Evolutionary conservation across 306 rosid genomes (phyloP).

Genomic region (Arachis stenosperma): DNA sequence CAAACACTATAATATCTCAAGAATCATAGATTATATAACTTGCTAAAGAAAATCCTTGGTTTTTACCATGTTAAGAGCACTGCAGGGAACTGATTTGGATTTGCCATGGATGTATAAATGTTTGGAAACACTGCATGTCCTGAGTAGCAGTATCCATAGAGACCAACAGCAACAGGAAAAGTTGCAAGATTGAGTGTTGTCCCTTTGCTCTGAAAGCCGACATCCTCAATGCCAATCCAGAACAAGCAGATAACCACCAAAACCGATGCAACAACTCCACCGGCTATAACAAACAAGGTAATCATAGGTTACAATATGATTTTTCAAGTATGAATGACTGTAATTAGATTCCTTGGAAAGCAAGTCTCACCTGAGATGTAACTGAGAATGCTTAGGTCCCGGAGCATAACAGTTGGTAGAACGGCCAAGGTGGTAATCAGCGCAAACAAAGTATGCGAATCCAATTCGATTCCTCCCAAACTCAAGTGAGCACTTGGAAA

Average conservation of each 20-base stretch:
- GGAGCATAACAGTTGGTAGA: constrained; percentile 97
- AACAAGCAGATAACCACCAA: constrained; percentile 75
- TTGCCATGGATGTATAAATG: constrained; percentile 90
- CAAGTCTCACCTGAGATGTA: constrained; percentile 76
- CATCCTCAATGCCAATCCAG: constrained; percentile 80
- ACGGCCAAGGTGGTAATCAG: constrained; percentile 78
- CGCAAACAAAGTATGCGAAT: constrained; percentile 71
- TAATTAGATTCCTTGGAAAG: background rate
- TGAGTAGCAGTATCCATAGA: constrained; percentile 95
- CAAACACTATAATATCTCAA: background rate
- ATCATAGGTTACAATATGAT: constrained; percentile 1
- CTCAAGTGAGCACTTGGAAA: constrained; percentile 80
- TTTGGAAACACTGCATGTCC: constrained; percentile 98
- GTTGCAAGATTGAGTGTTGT: constrained; percentile 75
- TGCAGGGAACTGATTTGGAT: constrained; percentile 69
- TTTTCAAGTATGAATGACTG: background rate
- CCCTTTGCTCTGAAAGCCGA: constrained; percentile 70
- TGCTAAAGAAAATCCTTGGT: constrained; percentile 5
- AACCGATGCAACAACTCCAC: constrained; percentile 90
- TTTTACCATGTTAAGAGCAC: constrained; percentile 86
- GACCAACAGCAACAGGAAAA: constrained; percentile 94
- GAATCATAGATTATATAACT: background rate
- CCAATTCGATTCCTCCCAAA: constrained; percentile 61
- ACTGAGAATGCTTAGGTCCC: constrained; percentile 89
- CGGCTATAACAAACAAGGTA: constrained; percentile 55